Evolutionary conservation across 2,329 filamentous ascomycete species (phyloP).

Genomic region (Pseudogymnoascus sp.): DNA sequence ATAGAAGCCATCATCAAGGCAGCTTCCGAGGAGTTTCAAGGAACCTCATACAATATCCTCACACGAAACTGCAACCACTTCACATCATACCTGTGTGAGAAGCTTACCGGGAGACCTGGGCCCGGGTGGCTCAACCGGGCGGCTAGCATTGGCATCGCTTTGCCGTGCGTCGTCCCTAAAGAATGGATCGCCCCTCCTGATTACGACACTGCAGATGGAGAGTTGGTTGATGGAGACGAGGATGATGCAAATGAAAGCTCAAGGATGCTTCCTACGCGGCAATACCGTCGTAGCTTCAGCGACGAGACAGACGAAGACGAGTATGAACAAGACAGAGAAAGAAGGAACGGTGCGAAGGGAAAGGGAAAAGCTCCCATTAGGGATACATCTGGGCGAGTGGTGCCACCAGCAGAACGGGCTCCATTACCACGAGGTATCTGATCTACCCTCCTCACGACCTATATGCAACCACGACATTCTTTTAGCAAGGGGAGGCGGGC

Average conservation of each 20-base stretch:
- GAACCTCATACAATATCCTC: conserved; percentile 72
- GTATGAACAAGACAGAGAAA: conserved; percentile 43
- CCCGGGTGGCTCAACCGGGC: conserved; percentile 77
- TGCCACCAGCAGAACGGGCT: conserved; percentile 49
- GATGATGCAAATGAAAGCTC: conserved; percentile 46
- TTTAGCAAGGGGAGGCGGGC: not conserved
- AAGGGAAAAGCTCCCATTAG: conserved; percentile 34
- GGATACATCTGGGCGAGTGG: conserved; percentile 44
- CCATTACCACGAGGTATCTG: conserved; percentile 28
- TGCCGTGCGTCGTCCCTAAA: conserved; percentile 75
- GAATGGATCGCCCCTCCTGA: conserved; percentile 80
- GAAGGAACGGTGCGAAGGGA: conserved; percentile 28
- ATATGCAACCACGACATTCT: not conserved
- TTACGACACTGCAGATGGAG: conserved; percentile 65
- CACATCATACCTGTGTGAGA: conserved; percentile 67
- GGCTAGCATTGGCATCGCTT: conserved; percentile 71
- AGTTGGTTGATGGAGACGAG: conserved; percentile 49
- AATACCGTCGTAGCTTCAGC: conserved; percentile 23
- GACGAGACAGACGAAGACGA: conserved; percentile 27
- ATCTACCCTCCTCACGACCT: not conserved
- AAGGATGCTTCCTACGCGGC: conserved; percentile 44
- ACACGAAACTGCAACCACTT: conserved; percentile 89
- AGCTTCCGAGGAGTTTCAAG: conserved; percentile 66
- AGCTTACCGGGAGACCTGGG: conserved; percentile 62
- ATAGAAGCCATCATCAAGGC: conserved; percentile 63